Conservation (phyloP, 148 eudicot species). For the Chenopodium formosanum region DNA sequence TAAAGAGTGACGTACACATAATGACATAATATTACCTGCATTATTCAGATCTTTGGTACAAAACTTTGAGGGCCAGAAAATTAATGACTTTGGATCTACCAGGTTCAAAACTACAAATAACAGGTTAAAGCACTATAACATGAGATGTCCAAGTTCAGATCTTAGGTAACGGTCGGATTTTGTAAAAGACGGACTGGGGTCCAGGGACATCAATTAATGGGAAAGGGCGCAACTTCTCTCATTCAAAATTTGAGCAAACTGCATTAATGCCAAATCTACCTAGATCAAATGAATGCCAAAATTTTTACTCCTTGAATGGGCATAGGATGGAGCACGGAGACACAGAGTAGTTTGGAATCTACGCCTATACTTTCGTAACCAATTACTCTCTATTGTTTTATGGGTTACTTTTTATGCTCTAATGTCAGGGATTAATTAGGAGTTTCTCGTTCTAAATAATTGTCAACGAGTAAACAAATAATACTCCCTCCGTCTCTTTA, state of each 20-base stretch:
- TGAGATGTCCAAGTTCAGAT: conserved; percentile 14
- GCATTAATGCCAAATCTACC: conserved; percentile 1
- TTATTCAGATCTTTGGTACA: not conserved
- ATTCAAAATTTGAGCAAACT: not conserved
- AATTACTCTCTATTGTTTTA: too few species aligned
- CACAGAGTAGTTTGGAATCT: too few species aligned
- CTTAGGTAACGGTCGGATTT: not conserved
- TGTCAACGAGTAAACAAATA: too few species aligned
- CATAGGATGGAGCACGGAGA: too few species aligned
- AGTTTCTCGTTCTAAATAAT: too few species aligned
- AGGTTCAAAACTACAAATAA: not conserved
- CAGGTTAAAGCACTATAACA: conserved; percentile 6
- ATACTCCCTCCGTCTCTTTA: too few species aligned
- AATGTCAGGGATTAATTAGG: too few species aligned
- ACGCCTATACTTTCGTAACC: too few species aligned
- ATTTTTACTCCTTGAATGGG: not conserved
- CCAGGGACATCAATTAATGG: not conserved
- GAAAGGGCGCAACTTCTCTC: not conserved
- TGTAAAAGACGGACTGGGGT: not conserved
- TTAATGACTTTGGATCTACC: not conserved
- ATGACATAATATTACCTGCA: not conserved
- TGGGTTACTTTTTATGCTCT: too few species aligned
- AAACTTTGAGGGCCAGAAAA: not conserved
- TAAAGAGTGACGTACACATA: not conserved
- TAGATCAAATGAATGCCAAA: not conserved